Base-by-base conservation (phyloP, 495 filamentous ascomycete genomes). In the Staphylotrichum tortipilum region DNA sequence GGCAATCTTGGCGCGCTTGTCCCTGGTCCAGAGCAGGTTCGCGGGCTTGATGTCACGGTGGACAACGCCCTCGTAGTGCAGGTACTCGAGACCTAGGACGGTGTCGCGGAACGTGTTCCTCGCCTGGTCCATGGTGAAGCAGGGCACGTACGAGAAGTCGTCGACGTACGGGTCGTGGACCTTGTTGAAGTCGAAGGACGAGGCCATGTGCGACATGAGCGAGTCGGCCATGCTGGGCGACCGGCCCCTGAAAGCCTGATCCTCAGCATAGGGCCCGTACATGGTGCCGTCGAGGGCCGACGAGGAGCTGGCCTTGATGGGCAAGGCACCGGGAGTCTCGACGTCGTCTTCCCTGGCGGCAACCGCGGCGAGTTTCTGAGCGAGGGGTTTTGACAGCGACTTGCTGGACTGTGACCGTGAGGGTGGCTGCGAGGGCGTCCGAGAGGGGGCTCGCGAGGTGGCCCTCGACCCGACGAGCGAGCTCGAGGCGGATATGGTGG, bases 31-130 rank as follows among this genome's bases (percentile, higher is more conserved):
- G 7, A 99, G 75, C 5, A 99, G 76, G 64, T 99, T 99, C n/a
- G 91, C 89, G 0, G 92, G 92, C 65, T 99, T 99, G 70, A 99
- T 99, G 63, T 99, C 92, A 26, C 92, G 86, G 62, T 99, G 92
- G 36, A 97, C 89, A 36, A 99, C 91, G 26, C 89, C 89, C 68
- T 97, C 87, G 58, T 88, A 97, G 58, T 99, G 92, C 6, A 99
- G 76, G 62, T 95, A 97, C 60, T 97, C 94, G 22, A 99, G 68
- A 21, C 92, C 92, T 21, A 97, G 76, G 1, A 99, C 83, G 0
- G 94, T 94, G 62, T 97, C 92, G 36, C 92, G 76, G 67, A 99
- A 97, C 1, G 86, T 87, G 24, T 79, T 81, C 18, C 89, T 82
- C n/a, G 89, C 84, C 59, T 89, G 78, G n/a, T 76, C 72, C 21